Evolutionary conservation across 345 rosid genomes (phyloP).

Genomic region (Brassica cretica): DNA sequence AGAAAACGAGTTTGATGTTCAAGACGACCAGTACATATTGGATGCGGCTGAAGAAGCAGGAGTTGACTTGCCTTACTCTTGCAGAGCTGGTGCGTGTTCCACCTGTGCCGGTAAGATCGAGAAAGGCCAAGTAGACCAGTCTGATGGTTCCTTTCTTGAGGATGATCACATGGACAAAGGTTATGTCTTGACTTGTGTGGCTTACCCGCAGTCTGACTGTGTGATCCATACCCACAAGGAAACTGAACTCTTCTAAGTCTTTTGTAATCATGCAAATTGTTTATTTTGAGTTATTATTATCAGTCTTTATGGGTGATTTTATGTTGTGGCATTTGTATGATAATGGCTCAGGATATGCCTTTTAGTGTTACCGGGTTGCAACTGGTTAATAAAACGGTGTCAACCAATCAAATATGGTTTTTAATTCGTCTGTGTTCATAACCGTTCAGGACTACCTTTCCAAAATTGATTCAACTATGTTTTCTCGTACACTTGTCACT

Average conservation of each 20-base stretch:
- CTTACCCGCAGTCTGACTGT: conserved; percentile 72
- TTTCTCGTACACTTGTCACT: too few relatives aligned
- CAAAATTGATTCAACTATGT: too few relatives aligned
- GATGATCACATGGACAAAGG: conserved; percentile 56
- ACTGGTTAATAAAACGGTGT: conserved; percentile 29
- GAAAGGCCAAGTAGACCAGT: conserved; percentile 68
- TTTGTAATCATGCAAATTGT: conserved; percentile 17
- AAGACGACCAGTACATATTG: conserved; percentile 62
- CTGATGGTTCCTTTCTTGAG: conserved; percentile 80
- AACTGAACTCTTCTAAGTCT: conserved; percentile 53
- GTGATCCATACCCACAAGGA: conserved; percentile 90
- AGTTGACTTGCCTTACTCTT: conserved; percentile 72
- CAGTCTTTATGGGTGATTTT: background rate
- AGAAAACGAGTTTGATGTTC: conserved; percentile 63
- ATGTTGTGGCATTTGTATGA: conserved; percentile 32
- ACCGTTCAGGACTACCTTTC: conserved; percentile 8
- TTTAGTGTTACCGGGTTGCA: background rate
- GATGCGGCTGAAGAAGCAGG: conserved; percentile 88
- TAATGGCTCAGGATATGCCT: conserved; percentile 23
- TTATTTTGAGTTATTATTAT: conserved; percentile 11
- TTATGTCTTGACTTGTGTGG: conserved; percentile 72
- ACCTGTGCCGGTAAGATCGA: conserved; percentile 74
- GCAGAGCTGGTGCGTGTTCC: conserved; percentile 93
- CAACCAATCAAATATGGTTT: background rate
- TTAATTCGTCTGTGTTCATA: background rate